Evolutionary conservation across 805 yeast species (phyloP).

Genomic region (Yamadazyma ubonensis): DNA sequence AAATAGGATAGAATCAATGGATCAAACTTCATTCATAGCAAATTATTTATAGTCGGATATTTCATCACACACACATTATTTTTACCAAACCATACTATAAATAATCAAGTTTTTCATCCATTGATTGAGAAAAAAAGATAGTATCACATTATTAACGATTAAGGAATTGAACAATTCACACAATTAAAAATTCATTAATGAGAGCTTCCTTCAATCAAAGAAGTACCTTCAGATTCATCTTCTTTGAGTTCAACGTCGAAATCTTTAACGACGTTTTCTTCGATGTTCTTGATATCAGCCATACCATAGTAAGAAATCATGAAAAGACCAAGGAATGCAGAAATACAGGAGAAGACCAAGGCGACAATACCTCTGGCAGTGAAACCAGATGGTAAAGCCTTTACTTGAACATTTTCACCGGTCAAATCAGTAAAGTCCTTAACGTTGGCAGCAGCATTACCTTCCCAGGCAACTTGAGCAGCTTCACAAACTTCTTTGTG

Average conservation of each 20-base stretch:
- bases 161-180: background rate
- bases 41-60: background rate
- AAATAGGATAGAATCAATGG: constrained; percentile 3
- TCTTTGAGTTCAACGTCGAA: constrained; percentile 48
- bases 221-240: constrained; percentile 21
- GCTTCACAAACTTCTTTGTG: constrained; percentile 60
- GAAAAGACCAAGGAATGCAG: constrained; percentile 80
- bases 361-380: constrained; percentile 96
- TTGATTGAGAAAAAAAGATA: constrained; percentile 1
- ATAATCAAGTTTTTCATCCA: constrained; percentile 1
- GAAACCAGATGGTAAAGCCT: constrained; percentile 79
- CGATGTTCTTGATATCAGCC: constrained; percentile 73
- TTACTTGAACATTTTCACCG: constrained; percentile 71
- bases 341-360: constrained; percentile 80
- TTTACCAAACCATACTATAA: constrained; percentile 4
- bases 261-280: constrained; percentile 57
- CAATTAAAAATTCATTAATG: background rate
- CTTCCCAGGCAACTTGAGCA: constrained; percentile 52
- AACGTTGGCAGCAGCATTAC: constrained; percentile 89
- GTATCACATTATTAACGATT: constrained; percentile 3
- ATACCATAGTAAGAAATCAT: constrained; percentile 82
- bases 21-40: background rate
- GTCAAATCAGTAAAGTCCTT: constrained; percentile 61
- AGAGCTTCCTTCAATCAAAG: constrained; percentile 4
- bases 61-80: constrained; percentile 13